These are phyloP conservation scores for Athelia psychrophila DNA, from an alignment of 1,284 basidiomycete genomes.

Conservation along the genomic window DNA sequence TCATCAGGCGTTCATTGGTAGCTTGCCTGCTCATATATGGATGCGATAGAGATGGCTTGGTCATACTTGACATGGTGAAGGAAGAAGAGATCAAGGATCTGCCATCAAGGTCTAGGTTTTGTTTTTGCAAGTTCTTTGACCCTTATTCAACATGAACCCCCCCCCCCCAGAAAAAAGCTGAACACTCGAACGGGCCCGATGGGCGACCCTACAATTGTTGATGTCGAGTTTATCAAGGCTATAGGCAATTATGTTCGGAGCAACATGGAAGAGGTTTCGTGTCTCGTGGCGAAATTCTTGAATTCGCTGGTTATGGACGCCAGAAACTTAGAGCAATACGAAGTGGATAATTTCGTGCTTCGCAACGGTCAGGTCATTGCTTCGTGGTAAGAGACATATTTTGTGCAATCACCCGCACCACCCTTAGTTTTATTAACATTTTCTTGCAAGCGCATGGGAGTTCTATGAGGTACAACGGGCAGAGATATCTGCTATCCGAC, in stretches of 20 bases:
- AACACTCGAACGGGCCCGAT: slow-evolving; percentile 30
- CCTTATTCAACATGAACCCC: slow-evolving; percentile 1
- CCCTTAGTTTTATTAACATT: neutral
- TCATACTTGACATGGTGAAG: slow-evolving; percentile 39
- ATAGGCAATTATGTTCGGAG: slow-evolving; percentile 51
- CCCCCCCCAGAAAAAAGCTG: slow-evolving; percentile 45
- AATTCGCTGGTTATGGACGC: slow-evolving; percentile 55
- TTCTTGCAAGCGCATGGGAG: slow-evolving; percentile 52
- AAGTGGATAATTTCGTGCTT: slow-evolving; percentile 69
- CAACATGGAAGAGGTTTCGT: slow-evolving; percentile 48
- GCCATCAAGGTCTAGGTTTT: slow-evolving; percentile 46
- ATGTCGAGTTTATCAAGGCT: slow-evolving; percentile 48
- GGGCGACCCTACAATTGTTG: slow-evolving; percentile 56
- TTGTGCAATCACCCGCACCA: neutral
- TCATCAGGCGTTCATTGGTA: slow-evolving; percentile 56
- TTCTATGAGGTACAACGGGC: slow-evolving; percentile 57
- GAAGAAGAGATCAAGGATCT: slow-evolving; percentile 46
- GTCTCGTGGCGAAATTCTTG: slow-evolving; percentile 61
- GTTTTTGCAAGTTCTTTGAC: neutral
- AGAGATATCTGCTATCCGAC: slow-evolving; percentile 49
- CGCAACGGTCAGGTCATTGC: slow-evolving; percentile 54
- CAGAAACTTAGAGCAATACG: slow-evolving; percentile 55
- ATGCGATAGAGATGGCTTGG: slow-evolving; percentile 49
- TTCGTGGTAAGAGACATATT: slow-evolving; percentile 43
- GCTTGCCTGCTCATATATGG: slow-evolving; percentile 63